These are phyloP conservation scores for Cyberlindnera misumaiensis DNA, from an alignment of 805 yeast genomes.

Conservation along the genomic window DNA sequence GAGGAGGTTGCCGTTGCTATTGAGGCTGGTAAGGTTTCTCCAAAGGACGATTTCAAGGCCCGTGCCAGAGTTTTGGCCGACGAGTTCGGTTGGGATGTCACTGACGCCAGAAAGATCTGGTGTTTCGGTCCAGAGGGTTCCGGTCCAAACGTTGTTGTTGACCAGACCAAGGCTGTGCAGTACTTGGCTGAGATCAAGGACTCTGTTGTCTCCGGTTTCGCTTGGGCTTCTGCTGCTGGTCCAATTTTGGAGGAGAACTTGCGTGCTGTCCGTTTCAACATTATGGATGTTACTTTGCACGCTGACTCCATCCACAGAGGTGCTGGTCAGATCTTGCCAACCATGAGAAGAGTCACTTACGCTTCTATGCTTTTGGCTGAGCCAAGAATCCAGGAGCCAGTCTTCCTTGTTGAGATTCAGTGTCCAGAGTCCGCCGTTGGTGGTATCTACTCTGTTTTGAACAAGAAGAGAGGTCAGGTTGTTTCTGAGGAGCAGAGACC, in stretches of 20 bases:
- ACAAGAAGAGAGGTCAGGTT: constrained; percentile 99
- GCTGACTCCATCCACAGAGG: constrained; percentile 99
- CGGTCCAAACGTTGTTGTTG: constrained; percentile 98
- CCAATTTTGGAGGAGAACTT: constrained; percentile 95
- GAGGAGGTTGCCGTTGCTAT: constrained; percentile 92
- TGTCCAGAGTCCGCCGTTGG: constrained; percentile 99
- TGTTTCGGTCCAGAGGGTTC: constrained; percentile 99
- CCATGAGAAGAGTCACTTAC: constrained; percentile 99
- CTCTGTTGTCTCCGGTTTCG: constrained; percentile 99
- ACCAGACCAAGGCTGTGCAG: constrained; percentile 99
- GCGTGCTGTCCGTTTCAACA: constrained; percentile 96
- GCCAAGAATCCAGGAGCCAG: constrained; percentile 99
- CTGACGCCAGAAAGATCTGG: constrained; percentile 99
- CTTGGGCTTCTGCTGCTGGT: constrained; percentile 99
- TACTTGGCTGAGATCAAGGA: constrained; percentile 98
- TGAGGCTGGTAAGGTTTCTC: constrained; percentile 84
- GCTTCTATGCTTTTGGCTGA: constrained; percentile 97
- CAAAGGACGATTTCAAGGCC: constrained; percentile 97
- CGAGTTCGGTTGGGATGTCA: constrained; percentile 98
- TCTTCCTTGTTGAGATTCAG: constrained; percentile 98
- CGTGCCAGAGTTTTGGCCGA: constrained; percentile 99
- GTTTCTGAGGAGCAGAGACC: constrained; percentile 99
- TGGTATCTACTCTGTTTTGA: constrained; percentile 99
- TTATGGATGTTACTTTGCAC: constrained; percentile 97
- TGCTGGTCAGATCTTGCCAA: constrained; percentile 99